A percentile compares a stretch with the other conserved stretches of the same genome.
Conservation (phyloP, 192 early-diverging fungal species). For the Coemansia sp. region DNA sequence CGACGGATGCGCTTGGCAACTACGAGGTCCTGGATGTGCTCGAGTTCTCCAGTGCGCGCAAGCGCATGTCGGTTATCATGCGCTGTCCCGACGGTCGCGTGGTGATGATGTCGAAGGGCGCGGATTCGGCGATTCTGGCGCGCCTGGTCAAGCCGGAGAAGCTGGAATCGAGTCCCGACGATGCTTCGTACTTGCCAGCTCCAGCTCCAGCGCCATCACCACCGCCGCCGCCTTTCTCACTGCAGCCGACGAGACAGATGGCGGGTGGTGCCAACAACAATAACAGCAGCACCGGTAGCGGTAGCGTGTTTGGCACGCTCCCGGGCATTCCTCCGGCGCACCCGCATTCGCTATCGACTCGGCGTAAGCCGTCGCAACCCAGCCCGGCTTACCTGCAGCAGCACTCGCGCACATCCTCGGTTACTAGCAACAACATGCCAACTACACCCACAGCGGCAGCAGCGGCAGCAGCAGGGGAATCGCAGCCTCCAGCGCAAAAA, state of each 20-base stretch:
- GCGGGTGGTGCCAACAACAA: not conserved
- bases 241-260: not conserved
- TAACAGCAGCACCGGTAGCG: not conserved
- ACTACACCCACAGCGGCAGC: not conserved
- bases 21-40: slow-evolving; percentile 70
- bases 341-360: not conserved
- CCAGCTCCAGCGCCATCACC: slow-evolving; percentile 9
- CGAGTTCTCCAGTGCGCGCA: slow-evolving; percentile 86
- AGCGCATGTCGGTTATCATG: slow-evolving; percentile 86
- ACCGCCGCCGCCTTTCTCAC: not conserved
- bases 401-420: slow-evolving; percentile 47
- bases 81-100: slow-evolving; percentile 73
- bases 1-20: slow-evolving; percentile 41
- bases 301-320: not conserved
- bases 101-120: slow-evolving; percentile 85
- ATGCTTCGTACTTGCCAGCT: slow-evolving; percentile 32
- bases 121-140: slow-evolving; percentile 84
- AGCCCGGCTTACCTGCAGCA: slow-evolving; percentile 40
- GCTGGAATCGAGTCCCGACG: slow-evolving; percentile 22
- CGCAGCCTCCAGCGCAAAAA: not conserved
- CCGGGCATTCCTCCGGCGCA: not conserved
- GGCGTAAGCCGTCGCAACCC: slow-evolving; percentile 43
- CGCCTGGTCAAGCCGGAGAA: slow-evolving; percentile 44
- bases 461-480: not conserved
- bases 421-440: slow-evolving; percentile 24